Conservation (phyloP, 1,284 basidiomycete genomes). For the Meira miltonrushii region DNA sequence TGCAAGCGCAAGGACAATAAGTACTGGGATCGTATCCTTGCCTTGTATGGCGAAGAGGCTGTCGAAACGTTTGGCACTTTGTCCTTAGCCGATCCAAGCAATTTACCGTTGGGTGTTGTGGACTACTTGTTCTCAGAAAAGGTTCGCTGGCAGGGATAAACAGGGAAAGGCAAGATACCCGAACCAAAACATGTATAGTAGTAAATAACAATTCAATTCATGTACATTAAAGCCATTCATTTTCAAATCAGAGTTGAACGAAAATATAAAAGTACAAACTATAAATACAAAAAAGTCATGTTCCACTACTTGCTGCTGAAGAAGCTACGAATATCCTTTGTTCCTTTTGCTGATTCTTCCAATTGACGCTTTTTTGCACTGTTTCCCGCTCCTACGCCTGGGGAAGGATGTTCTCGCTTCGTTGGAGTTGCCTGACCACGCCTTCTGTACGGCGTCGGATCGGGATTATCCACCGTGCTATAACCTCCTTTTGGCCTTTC, state of each 20-base stretch:
- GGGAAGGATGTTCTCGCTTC: neutral
- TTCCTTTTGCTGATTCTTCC: conserved; percentile 13
- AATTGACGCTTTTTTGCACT: neutral
- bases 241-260: too few species aligned
- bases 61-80: neutral
- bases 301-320: neutral
- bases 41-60: neutral
- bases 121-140: neutral
- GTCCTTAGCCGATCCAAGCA: neutral
- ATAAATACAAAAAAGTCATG: neutral
- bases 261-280: neutral
- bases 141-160: neutral
- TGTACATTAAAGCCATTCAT: too few species aligned
- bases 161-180: too few species aligned
- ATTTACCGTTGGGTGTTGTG: neutral
- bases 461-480: conserved; percentile 4
- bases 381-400: neutral
- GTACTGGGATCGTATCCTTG: neutral
- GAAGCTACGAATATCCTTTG: conserved; percentile 14
- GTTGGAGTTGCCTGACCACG: neutral
- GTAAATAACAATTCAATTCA: too few species aligned
- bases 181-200: too few species aligned
- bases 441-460: neutral
- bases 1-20: neutral
- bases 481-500: conserved; percentile 25